Evolutionary conservation across 306 rosid genomes (phyloP), one percentile per base, ranked within the genome.

Genomic region (Cyclanthera cordifolia): DNA sequence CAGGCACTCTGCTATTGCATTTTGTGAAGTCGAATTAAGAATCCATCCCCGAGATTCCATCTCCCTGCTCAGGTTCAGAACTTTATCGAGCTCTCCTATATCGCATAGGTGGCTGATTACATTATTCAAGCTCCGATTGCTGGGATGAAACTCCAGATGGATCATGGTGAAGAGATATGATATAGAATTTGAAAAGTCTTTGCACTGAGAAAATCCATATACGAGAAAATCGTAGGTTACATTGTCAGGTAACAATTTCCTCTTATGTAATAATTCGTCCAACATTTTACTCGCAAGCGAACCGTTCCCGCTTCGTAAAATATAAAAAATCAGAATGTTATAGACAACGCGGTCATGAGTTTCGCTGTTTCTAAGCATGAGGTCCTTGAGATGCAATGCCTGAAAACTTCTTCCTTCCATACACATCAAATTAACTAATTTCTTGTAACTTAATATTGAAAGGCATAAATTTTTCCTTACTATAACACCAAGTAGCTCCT

Each of bases 141-240:
- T 73, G 32, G 98, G 96, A 76, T 63, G 81, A 14, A 83, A 72
- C 73, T 83, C 82, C 82, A 66, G 81, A 9, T 73, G 81, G 57
- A 89, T 86, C 98, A 93, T 89, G 51, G 77, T 70, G 60, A 79
- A 73, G 37, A 93, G 78, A 79, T 76, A 85, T 34, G 78, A 80
- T 52, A 55, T 55, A 24, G 95, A 73, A 75, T 80, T 75, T 4
- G 82, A 76, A 21, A 84, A 68, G 69, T 89, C 87, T 72, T 82
- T 82, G 76, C 88, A 79, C 50, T 51, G 77, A 70, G 71, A 80
- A 71, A 87, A 89, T 56, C 96, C 95, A 53, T 79, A 68, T 30
- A 93, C 84, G 67, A 89, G 90, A 83, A 84, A 89, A 78, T 86
- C 80, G 54, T 83, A 80, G 54, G 95, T 80, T 71, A 90, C 82